Conservation (phyloP, 106 monocot species). For the Narthecium ossifragum region DNA sequence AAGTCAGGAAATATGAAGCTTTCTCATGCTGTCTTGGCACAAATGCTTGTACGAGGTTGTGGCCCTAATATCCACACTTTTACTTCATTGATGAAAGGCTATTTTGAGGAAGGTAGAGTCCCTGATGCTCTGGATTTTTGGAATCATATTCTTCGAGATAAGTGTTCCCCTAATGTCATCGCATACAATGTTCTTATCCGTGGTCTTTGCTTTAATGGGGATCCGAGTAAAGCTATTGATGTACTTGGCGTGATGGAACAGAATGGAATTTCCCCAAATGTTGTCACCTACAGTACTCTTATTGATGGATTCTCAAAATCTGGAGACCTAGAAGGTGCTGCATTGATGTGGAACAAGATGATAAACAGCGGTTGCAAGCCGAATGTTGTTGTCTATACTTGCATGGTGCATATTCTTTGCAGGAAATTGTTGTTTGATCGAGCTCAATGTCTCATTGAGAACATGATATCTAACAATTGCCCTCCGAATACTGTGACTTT, state of each 20-base stretch:
- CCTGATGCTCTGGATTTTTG: slow-evolving; percentile 52
- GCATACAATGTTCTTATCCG: slow-evolving; percentile 79
- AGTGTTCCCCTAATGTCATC: slow-evolving; percentile 46
- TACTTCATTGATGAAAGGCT: slow-evolving; percentile 55
- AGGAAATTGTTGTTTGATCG: slow-evolving; percentile 58
- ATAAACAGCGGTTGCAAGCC: slow-evolving; percentile 58
- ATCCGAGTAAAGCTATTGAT: slow-evolving; percentile 34
- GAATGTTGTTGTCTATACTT: slow-evolving; percentile 70
- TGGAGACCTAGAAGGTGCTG: slow-evolving; percentile 54
- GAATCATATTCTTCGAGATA: slow-evolving; percentile 45
- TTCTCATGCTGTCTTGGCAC: slow-evolving; percentile 46
- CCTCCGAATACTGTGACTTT: slow-evolving; percentile 65
- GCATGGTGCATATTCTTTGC: slow-evolving; percentile 72
- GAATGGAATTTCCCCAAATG: slow-evolving; percentile 49
- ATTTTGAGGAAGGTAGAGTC: slow-evolving; percentile 40
- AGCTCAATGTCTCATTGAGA: slow-evolving; percentile 54
- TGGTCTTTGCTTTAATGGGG: slow-evolving; percentile 57
- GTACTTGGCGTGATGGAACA: slow-evolving; percentile 45
- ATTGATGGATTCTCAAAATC: slow-evolving; percentile 71
- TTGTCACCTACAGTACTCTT: slow-evolving; percentile 52
- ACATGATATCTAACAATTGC: slow-evolving; percentile 45
- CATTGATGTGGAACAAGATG: slow-evolving; percentile 66
- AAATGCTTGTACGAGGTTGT: slow-evolving; percentile 59
- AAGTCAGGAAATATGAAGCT: slow-evolving; percentile 36
- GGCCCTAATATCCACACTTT: slow-evolving; percentile 58